Conservation (phyloP, 2,329 filamentous ascomycete species). For the Apiospora arundinis region DNA sequence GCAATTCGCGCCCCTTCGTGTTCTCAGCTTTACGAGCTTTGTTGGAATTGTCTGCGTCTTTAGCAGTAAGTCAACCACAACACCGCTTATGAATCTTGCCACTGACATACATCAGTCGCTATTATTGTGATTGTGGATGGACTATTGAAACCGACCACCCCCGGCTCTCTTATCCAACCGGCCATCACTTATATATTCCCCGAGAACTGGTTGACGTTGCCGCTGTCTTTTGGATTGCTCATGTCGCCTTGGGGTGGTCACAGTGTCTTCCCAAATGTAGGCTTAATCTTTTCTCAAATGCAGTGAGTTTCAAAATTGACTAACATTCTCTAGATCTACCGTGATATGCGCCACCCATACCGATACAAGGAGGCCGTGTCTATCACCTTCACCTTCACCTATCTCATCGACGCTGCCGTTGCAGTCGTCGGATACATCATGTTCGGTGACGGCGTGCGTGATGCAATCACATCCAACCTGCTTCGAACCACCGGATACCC, state of each 20-base stretch:
- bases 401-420: slow-evolving; percentile 80
- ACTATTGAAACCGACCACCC: slow-evolving; percentile 77
- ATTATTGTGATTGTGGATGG: slow-evolving; percentile 84
- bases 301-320: slow-evolving; percentile 24
- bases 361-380: slow-evolving; percentile 77
- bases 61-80: slow-evolving; percentile 69
- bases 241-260: slow-evolving; percentile 77
- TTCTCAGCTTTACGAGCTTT: slow-evolving; percentile 89
- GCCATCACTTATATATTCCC: slow-evolving; percentile 84
- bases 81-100: not conserved
- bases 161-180: slow-evolving; percentile 84
- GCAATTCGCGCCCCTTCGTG: slow-evolving; percentile 81
- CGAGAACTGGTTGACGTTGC: slow-evolving; percentile 83
- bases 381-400: slow-evolving; percentile 85
- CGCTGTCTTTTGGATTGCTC: slow-evolving; percentile 86
- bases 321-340: slow-evolving; percentile 55
- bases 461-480: slow-evolving; percentile 92
- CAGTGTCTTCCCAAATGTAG: slow-evolving; percentile 78
- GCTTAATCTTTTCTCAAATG: slow-evolving; percentile 26
- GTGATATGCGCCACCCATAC: slow-evolving; percentile 75
- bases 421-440: slow-evolving; percentile 87
- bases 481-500: slow-evolving; percentile 79
- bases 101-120: slow-evolving; percentile 65
- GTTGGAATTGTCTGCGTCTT: slow-evolving; percentile 91
- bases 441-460: slow-evolving; percentile 89